These are phyloP conservation scores for Calonectria henricotiae DNA, from an alignment of 2,329 filamentous ascomycete genomes.

Conservation along the genomic window DNA sequence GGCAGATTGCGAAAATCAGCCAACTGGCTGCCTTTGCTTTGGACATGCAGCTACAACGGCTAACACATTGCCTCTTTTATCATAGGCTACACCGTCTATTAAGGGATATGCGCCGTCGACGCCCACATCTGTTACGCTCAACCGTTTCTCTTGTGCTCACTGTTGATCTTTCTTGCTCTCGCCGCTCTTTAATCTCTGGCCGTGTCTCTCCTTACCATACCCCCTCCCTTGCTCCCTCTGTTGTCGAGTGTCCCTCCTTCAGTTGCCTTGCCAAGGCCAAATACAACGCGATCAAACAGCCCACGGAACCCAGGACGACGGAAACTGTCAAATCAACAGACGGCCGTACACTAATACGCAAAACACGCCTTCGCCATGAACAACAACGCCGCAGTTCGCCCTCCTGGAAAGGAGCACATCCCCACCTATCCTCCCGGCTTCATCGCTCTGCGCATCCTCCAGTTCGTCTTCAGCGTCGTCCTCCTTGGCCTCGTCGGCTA, in stretches of 20 bases:
- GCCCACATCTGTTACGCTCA: neutral
- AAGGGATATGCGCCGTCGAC: slow-evolving; percentile 13
- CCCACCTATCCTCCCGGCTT: slow-evolving; percentile 65
- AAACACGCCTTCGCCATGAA: neutral
- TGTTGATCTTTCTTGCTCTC: neutral
- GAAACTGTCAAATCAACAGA: neutral
- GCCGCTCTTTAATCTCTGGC: neutral
- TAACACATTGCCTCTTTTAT: slow-evolving; percentile 10
- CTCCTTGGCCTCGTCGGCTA: slow-evolving; percentile 67
- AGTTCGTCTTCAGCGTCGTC: slow-evolving; percentile 64
- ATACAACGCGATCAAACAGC: neutral
- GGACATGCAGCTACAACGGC: neutral
- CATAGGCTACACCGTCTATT: slow-evolving; percentile 10
- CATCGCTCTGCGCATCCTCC: slow-evolving; percentile 63
- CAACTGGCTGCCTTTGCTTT: neutral
- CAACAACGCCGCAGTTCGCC: slow-evolving; percentile 6
- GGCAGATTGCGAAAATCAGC: slow-evolving; percentile 18
- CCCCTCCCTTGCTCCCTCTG: neutral
- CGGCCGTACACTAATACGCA: neutral
- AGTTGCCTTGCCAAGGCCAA: neutral
- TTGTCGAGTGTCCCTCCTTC: neutral
- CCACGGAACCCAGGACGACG: neutral
- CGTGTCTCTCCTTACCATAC: neutral
- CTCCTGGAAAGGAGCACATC: slow-evolving; percentile 45
- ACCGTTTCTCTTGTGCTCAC: neutral